Percentiles rank a stretch among this genome's conserved stretches.
Evolutionary conservation across 192 early-diverging fungal genomes (phyloP).

Genomic region (Coemansia sp.): DNA sequence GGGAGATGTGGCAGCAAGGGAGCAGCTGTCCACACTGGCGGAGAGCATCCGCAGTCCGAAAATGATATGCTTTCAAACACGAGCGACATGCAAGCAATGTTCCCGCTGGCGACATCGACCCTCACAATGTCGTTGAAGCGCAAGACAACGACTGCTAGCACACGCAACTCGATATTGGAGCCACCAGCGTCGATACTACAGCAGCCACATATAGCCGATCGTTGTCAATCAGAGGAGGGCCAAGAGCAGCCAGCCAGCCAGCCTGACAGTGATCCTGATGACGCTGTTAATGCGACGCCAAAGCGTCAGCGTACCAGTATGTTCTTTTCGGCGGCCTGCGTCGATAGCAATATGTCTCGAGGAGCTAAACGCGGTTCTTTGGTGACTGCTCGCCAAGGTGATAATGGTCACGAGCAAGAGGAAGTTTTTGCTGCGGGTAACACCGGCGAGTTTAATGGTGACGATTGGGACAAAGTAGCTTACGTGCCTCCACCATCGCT

Average conservation of each 20-base stretch:
- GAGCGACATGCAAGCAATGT: not conserved
- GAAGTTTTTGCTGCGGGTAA: not conserved
- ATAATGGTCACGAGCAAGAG: not conserved
- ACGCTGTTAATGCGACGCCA: constrained; percentile 7
- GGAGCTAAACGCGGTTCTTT: not conserved
- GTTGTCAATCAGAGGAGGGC: not conserved
- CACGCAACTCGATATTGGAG: not conserved
- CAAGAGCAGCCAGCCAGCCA: not conserved
- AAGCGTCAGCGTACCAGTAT: constrained; percentile 24
- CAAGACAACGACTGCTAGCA: constrained; percentile 10
- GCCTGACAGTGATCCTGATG: not conserved
- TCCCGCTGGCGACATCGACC: constrained; percentile 35
- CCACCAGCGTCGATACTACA: not conserved
- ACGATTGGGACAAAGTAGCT: constrained; percentile 13
- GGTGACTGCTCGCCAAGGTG: not conserved
- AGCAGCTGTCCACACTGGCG: not conserved
- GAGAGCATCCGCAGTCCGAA: not conserved
- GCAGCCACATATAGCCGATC: not conserved
- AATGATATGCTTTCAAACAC: not conserved
- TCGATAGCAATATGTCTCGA: not conserved
- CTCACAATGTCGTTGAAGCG: constrained; percentile 30
- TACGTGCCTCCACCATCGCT: constrained; percentile 39
- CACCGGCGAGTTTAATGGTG: not conserved
- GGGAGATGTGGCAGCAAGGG: not conserved
- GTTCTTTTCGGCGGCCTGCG: not conserved